Evolutionary conservation across 148 eudicot genomes (phyloP).

Genomic region (Nepenthes mirabilis): DNA sequence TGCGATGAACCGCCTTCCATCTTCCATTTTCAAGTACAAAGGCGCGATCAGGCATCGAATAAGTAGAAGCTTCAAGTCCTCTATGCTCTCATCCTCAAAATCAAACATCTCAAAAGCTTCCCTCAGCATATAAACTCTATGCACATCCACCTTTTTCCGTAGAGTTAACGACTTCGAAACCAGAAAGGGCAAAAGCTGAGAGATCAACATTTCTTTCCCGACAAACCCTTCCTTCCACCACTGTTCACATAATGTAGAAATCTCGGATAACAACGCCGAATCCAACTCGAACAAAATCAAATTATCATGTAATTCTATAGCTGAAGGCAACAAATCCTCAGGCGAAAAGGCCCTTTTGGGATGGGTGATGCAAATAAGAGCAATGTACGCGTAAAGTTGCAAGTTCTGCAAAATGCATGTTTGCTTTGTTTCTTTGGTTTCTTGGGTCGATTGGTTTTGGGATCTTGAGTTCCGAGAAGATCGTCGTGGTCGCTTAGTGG

Average conservation of each 20-base stretch:
- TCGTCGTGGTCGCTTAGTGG: constrained; percentile 31
- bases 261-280: constrained; percentile 39
- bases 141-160: constrained; percentile 80
- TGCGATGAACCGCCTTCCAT: constrained; percentile 72
- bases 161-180: constrained; percentile 62
- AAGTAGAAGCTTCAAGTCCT: constrained; percentile 62
- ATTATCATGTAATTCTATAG: constrained; percentile 59
- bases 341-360: constrained; percentile 40
- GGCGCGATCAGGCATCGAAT: constrained; percentile 69
- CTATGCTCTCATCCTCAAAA: constrained; percentile 93
- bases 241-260: constrained; percentile 64
- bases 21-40: constrained; percentile 73
- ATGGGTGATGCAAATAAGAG: constrained; percentile 43
- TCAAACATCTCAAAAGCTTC: constrained; percentile 76
- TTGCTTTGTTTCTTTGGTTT: constrained; percentile 8
- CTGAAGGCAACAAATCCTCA: constrained; percentile 54
- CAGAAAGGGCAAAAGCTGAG: constrained; percentile 69
- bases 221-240: constrained; percentile 79
- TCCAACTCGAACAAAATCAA: constrained; percentile 66
- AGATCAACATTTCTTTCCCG: constrained; percentile 60
- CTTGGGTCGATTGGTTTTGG: constrained; percentile 11
- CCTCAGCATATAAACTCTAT: constrained; percentile 56
- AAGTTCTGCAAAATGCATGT: constrained; percentile 20
- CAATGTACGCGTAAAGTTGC: constrained; percentile 40
- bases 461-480: constrained; percentile 22